A percentile compares a stretch with the other conserved stretches of the same genome.
These are phyloP conservation scores for Corynespora cassiicola DNA, from an alignment of 2,329 filamentous ascomycete genomes.

Conservation along the genomic window DNA sequence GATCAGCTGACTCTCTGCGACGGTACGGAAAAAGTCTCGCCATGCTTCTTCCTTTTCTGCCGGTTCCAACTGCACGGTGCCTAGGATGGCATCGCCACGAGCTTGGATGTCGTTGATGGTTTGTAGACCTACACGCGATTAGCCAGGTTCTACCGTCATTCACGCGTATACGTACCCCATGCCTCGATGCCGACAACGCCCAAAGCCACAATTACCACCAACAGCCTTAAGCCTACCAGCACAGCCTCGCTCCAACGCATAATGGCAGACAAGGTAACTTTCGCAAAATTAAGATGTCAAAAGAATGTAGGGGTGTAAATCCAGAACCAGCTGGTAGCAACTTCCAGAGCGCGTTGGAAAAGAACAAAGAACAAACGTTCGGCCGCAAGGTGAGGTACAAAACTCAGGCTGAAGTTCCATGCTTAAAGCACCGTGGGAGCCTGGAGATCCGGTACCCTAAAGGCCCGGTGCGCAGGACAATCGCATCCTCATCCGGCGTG, in stretches of 20 bases:
- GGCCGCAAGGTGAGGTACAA: no score
- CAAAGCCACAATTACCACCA: conserved; percentile 27
- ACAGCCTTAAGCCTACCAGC: conserved; percentile 24
- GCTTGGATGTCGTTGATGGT: conserved; percentile 29
- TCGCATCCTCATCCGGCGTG: no score
- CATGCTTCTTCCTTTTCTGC: conserved; percentile 19
- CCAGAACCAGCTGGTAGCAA: conserved; percentile 8
- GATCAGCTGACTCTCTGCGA: conserved; percentile 16
- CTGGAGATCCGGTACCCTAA: no score
- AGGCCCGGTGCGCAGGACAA: no score
- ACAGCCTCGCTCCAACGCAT: conserved; percentile 25
- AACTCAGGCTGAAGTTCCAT: no score
- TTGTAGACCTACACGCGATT: conserved; percentile 12
- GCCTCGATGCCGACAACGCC: conserved; percentile 28
- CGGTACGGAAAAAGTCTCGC: conserved; percentile 23
- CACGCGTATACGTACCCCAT: conserved; percentile 25
- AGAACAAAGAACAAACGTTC: no score
- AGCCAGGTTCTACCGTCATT: conserved; percentile 1
- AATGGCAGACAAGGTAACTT: conserved; percentile 5
- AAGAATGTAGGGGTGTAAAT: conserved; percentile 1
- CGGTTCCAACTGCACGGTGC: conserved; percentile 12
- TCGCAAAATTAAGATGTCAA: conserved; percentile 10
- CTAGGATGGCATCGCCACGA: conserved; percentile 23
- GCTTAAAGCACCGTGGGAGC: no score
- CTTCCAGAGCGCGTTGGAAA: no score